Percentiles rank a stretch among this genome's conserved stretches.
These are phyloP conservation scores for Globisporangium spinosum DNA, from an alignment of 352 stramenopile species.

Conservation along the genomic window DNA sequence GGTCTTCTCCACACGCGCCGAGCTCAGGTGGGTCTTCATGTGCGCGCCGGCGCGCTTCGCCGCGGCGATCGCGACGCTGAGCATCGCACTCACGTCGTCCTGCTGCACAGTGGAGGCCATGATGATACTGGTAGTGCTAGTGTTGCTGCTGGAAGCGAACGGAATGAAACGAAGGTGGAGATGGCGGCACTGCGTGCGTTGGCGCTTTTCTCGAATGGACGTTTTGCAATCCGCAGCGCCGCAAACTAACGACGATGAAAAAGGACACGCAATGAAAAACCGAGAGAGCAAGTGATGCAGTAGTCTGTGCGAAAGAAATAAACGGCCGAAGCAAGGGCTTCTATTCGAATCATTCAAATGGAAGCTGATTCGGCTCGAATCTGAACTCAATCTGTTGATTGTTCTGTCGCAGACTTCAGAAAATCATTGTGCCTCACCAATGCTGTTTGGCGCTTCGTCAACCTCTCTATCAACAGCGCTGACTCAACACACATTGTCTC, in stretches of 20 bases:
- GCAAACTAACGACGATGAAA: constrained; percentile 9
- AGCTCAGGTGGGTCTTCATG: constrained; percentile 63
- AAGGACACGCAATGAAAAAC: not conserved
- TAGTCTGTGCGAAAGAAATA: constrained; percentile 2
- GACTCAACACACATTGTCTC: too few relatives aligned
- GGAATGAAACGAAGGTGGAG: not conserved
- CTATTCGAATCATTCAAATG: not conserved
- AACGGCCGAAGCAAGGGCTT: not conserved
- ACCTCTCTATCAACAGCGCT: too few relatives aligned
- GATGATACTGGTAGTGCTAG: not conserved
- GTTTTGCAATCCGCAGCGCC: not conserved
- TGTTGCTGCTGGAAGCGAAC: not conserved
- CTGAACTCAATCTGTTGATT: not conserved
- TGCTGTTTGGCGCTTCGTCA: too few relatives aligned
- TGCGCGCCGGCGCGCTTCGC: constrained; percentile 59
- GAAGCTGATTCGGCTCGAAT: not conserved
- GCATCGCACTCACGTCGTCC: constrained; percentile 39
- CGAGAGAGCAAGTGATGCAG: not conserved
- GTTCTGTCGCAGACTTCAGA: too few relatives aligned
- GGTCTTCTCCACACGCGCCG: constrained; percentile 64
- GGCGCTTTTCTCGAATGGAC: constrained; percentile 8
- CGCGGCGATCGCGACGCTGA: constrained; percentile 54
- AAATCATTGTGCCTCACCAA: too few relatives aligned
- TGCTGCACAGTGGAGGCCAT: constrained; percentile 10
- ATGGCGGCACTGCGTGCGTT: not conserved